Evolutionary conservation across 495 filamentous ascomycete species (phyloP), one percentile per base, ranked within the genome.

Genomic region (Penicillium cinerascens): DNA sequence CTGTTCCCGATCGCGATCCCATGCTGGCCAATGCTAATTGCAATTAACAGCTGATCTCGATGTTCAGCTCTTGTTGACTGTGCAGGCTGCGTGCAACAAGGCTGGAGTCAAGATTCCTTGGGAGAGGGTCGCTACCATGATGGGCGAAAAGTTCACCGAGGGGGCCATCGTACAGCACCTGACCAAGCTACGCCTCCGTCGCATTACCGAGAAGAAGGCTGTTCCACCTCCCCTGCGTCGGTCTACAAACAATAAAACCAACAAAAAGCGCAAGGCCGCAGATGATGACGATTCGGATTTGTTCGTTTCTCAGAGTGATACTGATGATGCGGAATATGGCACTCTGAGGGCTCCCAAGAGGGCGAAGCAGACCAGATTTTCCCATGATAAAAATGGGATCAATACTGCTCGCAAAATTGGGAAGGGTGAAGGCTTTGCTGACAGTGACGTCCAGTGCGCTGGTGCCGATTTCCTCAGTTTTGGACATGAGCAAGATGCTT

Each of bases 151-250:
- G 20, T 68, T 71, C 16, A 71, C 66, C 0, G 71, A 73, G 23
- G 70, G 76, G 1, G 73, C 75, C 0, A 74, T 80, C 15, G 59
- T 77, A 1, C 78, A 80, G 52, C 78, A 80, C 38, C 55, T 79
- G 2, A 62, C 73, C 0, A 80, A 80, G 47, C 47, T 79, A 1
- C 75, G 76, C 1, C 6, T n/a, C 6, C 66, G 65, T 18, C 63
- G 72, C 38, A 49, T 63, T 15, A 44, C 56, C 0, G 57, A 64
- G 0, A 60, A 61, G 0, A 68, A 74, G 23, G 42, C 45, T 1
- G 69, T 75, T 2, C 76, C 77, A 0, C 73, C 75, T 2, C 65
- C 71, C 4, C 55, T 78, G 9, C 51, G 50, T 7, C 55, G 59
- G 7, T 33, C 11, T 13, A 13, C 10, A 3, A 33, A 33, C 9